Evolutionary conservation across 225 moss, liverwort and hornwort genomes (phyloP).

Genomic region (Antitrichia curtipendula): DNA sequence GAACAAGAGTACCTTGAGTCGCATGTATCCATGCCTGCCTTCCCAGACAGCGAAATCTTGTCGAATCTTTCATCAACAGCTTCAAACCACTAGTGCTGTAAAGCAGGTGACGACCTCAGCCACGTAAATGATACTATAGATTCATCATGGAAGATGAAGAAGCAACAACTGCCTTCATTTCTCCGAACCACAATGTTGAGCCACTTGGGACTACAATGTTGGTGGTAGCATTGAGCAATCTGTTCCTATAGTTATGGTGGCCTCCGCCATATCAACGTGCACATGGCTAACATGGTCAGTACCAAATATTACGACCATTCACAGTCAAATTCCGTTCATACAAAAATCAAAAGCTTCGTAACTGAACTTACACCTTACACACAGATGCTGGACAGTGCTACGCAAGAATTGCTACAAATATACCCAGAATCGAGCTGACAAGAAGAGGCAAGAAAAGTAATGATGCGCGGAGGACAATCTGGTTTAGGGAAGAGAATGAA

Average conservation of each 20-base stretch:
- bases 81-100: background rate
- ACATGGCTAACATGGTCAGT: background rate
- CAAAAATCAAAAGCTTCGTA: background rate
- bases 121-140: background rate
- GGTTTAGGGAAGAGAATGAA: background rate
- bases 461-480: background rate
- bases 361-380: background rate
- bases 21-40: background rate
- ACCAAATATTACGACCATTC: background rate
- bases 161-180: background rate
- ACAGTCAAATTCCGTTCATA: background rate
- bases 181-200: background rate
- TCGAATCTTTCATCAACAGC: background rate
- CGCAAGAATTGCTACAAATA: background rate
- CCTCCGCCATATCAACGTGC: background rate
- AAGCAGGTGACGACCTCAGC: background rate
- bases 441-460: background rate
- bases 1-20: slow-evolving; percentile 2
- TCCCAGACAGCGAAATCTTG: background rate
- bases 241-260: background rate
- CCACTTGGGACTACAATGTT: background rate
- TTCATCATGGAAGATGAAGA: background rate
- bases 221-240: background rate
- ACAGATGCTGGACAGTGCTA: background rate
- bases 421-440: background rate